Evolutionary conservation across 768 basidiomycete genomes (phyloP).

Genomic region (Suillus plorans): DNA sequence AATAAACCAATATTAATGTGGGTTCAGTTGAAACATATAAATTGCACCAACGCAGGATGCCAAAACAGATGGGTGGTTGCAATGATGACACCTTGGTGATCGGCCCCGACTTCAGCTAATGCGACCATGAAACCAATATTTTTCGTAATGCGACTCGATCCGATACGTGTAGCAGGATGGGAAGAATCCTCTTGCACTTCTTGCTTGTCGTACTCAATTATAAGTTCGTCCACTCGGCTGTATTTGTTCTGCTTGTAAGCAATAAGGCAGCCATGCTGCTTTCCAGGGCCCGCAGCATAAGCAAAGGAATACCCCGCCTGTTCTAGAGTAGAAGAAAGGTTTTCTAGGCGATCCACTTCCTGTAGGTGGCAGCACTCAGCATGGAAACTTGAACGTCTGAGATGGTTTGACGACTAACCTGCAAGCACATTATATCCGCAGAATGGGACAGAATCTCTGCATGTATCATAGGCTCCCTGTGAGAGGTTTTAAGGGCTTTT

Average conservation of each 20-base stretch:
- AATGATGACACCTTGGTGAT: slow-evolving; percentile 60
- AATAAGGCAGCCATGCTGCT: slow-evolving; percentile 86
- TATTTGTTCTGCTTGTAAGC: slow-evolving; percentile 62
- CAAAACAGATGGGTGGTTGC: slow-evolving; percentile 95
- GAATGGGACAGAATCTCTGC: slow-evolving; percentile 69
- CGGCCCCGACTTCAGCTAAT: slow-evolving; percentile 44
- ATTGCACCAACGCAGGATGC: slow-evolving; percentile 73
- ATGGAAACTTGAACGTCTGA: background rate
- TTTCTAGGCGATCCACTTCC: slow-evolving; percentile 87
- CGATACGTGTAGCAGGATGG: slow-evolving; percentile 38
- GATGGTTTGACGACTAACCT: slow-evolving; percentile 47
- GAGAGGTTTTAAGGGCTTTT: slow-evolving; percentile 71
- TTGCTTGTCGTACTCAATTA: slow-evolving; percentile 71
- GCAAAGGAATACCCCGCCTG: slow-evolving; percentile 61
- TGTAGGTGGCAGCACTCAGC: slow-evolving; percentile 28
- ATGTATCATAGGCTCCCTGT: slow-evolving; percentile 75
- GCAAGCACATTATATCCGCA: slow-evolving; percentile 86
- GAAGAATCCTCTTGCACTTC: slow-evolving; percentile 43
- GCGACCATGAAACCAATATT: slow-evolving; percentile 82
- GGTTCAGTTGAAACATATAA: background rate
- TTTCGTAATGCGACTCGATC: slow-evolving; percentile 65
- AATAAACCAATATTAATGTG: background rate
- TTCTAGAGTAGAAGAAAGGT: slow-evolving; percentile 66
- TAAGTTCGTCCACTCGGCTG: slow-evolving; percentile 41
- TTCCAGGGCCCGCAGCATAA: slow-evolving; percentile 68